Evolutionary conservation across 1,284 basidiomycete genomes (phyloP).

Genomic region (Cryptococcus depauperatus): DNA sequence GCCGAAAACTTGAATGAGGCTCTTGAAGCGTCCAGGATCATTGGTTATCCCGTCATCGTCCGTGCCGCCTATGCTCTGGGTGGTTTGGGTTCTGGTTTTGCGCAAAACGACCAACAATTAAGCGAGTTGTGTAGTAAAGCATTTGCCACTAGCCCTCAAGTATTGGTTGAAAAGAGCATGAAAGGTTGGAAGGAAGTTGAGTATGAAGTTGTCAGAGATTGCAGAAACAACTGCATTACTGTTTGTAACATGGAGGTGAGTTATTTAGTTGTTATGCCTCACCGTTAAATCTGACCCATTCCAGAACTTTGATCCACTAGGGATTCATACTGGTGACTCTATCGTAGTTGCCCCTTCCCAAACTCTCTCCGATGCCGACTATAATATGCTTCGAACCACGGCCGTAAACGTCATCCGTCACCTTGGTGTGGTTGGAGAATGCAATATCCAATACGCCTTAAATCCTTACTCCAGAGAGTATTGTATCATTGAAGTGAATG

Average conservation of each 20-base stretch:
- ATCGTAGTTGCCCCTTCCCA: slow-evolving; percentile 99
- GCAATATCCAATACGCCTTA: slow-evolving; percentile 87
- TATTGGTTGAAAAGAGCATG: slow-evolving; percentile 95
- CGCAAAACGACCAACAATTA: slow-evolving; percentile 88
- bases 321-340: slow-evolving; percentile 99
- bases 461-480: slow-evolving; percentile 90
- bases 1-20: slow-evolving; percentile 93
- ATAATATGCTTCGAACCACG: slow-evolving; percentile 97
- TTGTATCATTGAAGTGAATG: slow-evolving; percentile 97
- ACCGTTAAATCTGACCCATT: slow-evolving; percentile 99
- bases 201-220: slow-evolving; percentile 98
- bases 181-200: slow-evolving; percentile 99
- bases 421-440: slow-evolving; percentile 96
- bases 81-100: slow-evolving; percentile 97
- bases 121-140: slow-evolving; percentile 88
- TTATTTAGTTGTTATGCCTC: slow-evolving; percentile 27
- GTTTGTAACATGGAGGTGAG: neutral
- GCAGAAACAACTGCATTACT: slow-evolving; percentile 68
- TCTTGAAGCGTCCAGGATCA: slow-evolving; percentile 77
- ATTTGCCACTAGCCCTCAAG: slow-evolving; percentile 85
- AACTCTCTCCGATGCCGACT: slow-evolving; percentile 93
- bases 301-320: slow-evolving; percentile 99
- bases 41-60: slow-evolving; percentile 96
- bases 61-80: slow-evolving; percentile 97
- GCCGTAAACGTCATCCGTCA: slow-evolving; percentile 97